Percentiles rank a stretch among this genome's conserved stretches.
Conservation (phyloP, 225 moss, liverwort and hornwort genomes). For the Climacium dendroides region DNA sequence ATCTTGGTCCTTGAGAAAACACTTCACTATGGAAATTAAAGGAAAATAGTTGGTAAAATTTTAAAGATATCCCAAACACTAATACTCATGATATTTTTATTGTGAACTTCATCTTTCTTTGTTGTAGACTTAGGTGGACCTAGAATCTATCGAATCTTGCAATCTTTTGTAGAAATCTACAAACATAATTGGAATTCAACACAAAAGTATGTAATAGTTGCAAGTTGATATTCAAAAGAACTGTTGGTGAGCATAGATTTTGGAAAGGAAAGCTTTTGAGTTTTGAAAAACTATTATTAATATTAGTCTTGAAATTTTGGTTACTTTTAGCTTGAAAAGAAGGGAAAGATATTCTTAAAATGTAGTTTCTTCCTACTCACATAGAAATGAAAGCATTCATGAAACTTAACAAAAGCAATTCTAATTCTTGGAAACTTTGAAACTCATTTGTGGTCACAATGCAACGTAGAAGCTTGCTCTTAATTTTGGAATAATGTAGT, state of each 20-base stretch:
- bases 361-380: neutral
- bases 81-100: neutral
- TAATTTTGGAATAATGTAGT: accelerated
- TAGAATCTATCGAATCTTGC: neutral
- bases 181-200: neutral
- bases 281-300: neutral
- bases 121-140: too few relatives aligned
- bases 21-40: too few relatives aligned
- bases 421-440: accelerated
- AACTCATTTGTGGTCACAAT: accelerated
- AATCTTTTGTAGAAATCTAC: accelerated
- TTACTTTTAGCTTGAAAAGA: too few relatives aligned
- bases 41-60: too few relatives aligned
- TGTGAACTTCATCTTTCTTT: neutral
- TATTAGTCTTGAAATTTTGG: neutral
- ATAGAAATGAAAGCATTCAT: neutral
- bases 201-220: neutral
- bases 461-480: neutral
- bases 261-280: accelerated
- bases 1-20: too few relatives aligned
- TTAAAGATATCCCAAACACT: too few relatives aligned
- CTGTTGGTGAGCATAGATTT: neutral
- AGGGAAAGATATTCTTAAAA: neutral
- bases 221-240: neutral
- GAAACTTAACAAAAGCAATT: neutral